phyloP scores from a whole-genome alignment of 2,329 filamentous ascomycete genomes.

The Colletotrichum shisoi region DNA sequence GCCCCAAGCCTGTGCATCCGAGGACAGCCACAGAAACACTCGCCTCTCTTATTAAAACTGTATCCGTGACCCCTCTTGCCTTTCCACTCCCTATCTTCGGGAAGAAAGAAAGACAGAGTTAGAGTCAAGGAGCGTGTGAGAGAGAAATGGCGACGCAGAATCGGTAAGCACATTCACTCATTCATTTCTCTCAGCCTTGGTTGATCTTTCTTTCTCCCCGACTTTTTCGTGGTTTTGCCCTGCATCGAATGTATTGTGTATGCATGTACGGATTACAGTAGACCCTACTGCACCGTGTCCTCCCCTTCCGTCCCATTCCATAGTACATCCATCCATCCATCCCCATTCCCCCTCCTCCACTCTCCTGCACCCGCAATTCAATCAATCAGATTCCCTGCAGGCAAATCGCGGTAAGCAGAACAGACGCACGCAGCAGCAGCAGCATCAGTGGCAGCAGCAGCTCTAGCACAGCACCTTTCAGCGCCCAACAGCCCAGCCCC shows the following conservation, averaged over 20 bases:
- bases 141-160: slow-evolving; percentile 49
- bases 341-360: slow-evolving; percentile 1
- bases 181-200: slow-evolving; percentile 15
- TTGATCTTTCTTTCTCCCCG: background rate
- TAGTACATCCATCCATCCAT: background rate
- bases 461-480: background rate
- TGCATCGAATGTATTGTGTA: slow-evolving; percentile 5
- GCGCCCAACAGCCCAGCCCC: slow-evolving; percentile 1
- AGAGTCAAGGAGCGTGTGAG: background rate
- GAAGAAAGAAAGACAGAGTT: slow-evolving; percentile 16
- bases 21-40: slow-evolving; percentile 34
- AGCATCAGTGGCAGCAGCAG: background rate
- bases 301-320: slow-evolving; percentile 15
- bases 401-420: slow-evolving; percentile 4
- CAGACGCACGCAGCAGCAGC: background rate
- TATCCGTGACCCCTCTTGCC: slow-evolving; percentile 25
- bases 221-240: background rate
- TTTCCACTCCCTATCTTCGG: slow-evolving; percentile 9
- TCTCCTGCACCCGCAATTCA: slow-evolving; percentile 13
- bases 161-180: slow-evolving; percentile 43
- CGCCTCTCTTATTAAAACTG: slow-evolving; percentile 35
- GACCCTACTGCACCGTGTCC: background rate
- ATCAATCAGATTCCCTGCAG: slow-evolving; percentile 2
- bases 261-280: background rate
- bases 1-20: slow-evolving; percentile 31